Evolutionary conservation across 768 basidiomycete species (phyloP), one percentile per base, ranked within the genome.

Genomic region (Termitomyces sp.): DNA sequence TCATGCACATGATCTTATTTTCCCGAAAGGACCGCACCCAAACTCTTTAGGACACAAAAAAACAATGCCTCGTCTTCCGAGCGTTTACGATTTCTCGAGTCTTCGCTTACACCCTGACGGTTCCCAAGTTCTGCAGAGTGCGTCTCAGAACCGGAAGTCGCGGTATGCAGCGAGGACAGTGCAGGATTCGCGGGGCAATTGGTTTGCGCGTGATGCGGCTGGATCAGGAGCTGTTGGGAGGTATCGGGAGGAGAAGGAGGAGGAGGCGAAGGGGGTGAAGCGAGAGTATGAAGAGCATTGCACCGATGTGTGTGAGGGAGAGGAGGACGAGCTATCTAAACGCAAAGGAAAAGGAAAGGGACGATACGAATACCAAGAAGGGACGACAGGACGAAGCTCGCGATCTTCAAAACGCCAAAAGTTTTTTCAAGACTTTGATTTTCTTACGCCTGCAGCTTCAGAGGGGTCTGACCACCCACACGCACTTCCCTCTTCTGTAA

Each of bases 91-190:
- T 66, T 76, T 82, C 36, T 75, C 87, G 0, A 76, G 79, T 44
- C 80, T 89, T n/a, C 80, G 85, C 35, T 67, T 90, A 4, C 86
- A 83, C 58, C 79, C 81, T 22, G 81, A 87, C 64, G 87, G 86
- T 6, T 76, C 77, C 24, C 83, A 87, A 42, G 83, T 88, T 4
- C 72, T 77, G 45, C 80, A 75, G 57, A 51, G 24, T n/a, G 69
- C 70, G n/a, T 66, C 74, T 4, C 61, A 53, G 5, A 81, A 78
- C 43, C 58, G 67, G 2, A 64, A 67, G 26, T 65, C 63, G 6
- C 71, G 75, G 56, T 73, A 69, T 32, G 72, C 75, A 18, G 69
- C 63, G 33, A 66, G 67, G 45, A 68, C 74, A 14, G 68, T 77
- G 3, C 72, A 74, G 53, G 80, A 83, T 67, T 56, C 72, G 2